A percentile compares a stretch with the other conserved stretches of the same genome.
Evolutionary conservation across 73 alveolate species (phyloP).

Genomic region (Paramecium bursaria): DNA sequence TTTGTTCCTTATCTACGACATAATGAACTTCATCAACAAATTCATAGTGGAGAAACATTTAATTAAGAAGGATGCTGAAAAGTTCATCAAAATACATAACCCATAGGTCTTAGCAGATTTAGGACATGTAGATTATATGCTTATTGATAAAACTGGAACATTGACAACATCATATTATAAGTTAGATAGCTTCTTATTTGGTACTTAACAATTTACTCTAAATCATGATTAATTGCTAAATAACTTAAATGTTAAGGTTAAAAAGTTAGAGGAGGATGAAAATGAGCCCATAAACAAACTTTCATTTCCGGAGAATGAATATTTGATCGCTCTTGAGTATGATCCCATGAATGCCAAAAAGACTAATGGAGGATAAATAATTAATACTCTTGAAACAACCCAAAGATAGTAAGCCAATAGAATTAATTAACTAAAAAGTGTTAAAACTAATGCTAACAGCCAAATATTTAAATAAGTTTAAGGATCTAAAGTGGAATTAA

Average conservation of each 20-base stretch:
- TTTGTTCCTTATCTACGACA: conserved; percentile 44
- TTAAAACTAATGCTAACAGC: too few species aligned
- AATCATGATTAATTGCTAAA: conserved; percentile 31
- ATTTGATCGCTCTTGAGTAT: conserved; percentile 46
- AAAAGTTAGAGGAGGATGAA: conserved; percentile 19
- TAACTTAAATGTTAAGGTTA: background rate
- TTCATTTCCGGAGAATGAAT: conserved; percentile 19
- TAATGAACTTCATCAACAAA: conserved; percentile 3
- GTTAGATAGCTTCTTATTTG: conserved; percentile 42
- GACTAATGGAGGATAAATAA: too few species aligned
- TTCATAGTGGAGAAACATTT: conserved; percentile 24
- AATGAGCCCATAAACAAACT: conserved; percentile 23
- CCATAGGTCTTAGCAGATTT: conserved; percentile 39
- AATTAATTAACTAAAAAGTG: too few species aligned
- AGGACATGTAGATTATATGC: conserved; percentile 68
- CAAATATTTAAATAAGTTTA: too few species aligned
- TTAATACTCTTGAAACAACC: too few species aligned
- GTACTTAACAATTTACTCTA: background rate
- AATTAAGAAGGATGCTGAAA: background rate
- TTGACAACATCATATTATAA: conserved; percentile 56
- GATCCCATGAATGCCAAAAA: too few species aligned
- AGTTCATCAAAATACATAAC: conserved; percentile 39
- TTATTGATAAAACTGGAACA: conserved; percentile 67
- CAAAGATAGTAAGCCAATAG: too few species aligned
- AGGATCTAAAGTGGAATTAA: too few species aligned